Percentiles rank a stretch among this genome's conserved stretches.
phyloP scores from a whole-genome alignment of 2,329 filamentous ascomycete genomes.

The Phoma herbarum region DNA sequence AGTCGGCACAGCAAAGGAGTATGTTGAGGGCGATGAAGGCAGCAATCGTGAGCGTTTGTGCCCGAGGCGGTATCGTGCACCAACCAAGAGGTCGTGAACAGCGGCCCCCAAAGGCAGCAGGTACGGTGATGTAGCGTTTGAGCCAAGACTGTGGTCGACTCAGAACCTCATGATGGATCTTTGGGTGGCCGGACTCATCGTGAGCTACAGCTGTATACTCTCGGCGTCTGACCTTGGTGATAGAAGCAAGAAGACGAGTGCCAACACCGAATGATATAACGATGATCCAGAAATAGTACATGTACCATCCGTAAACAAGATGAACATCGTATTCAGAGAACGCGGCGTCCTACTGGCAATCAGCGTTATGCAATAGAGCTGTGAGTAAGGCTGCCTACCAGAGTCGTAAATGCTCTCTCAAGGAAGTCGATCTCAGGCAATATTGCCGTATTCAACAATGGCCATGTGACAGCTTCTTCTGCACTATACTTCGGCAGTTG shows the following conservation, averaged over 20 bases:
- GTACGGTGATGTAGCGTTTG: constrained; percentile 52
- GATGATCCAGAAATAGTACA: constrained; percentile 46
- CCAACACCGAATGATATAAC: constrained; percentile 38
- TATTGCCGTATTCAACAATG: constrained; percentile 28
- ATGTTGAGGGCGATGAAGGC: constrained; percentile 58
- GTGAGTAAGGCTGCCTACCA: constrained; percentile 28
- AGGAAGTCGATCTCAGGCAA: constrained; percentile 36
- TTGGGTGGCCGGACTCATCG: neutral
- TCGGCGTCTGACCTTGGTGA: constrained; percentile 11
- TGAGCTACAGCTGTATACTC: constrained; percentile 9
- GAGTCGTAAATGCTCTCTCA: constrained; percentile 39
- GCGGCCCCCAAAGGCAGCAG: constrained; percentile 55
- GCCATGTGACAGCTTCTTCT: constrained; percentile 33
- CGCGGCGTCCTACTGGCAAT: constrained; percentile 35
- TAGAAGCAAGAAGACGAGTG: constrained; percentile 33
- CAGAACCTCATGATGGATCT: neutral
- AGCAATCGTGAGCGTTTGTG: constrained; percentile 57
- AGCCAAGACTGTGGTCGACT: constrained; percentile 26
- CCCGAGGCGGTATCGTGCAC: constrained; percentile 59
- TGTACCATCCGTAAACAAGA: constrained; percentile 42
- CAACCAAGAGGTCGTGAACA: constrained; percentile 54
- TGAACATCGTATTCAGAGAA: constrained; percentile 43
- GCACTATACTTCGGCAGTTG: constrained; percentile 28
- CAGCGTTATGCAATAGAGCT: neutral
- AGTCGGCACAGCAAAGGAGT: constrained; percentile 55